A percentile compares a stretch with the other conserved stretches of the same genome.
phyloP scores from a whole-genome alignment of 2,329 filamentous ascomycete species.

The Pseudocercospora pini-densiflorae region DNA sequence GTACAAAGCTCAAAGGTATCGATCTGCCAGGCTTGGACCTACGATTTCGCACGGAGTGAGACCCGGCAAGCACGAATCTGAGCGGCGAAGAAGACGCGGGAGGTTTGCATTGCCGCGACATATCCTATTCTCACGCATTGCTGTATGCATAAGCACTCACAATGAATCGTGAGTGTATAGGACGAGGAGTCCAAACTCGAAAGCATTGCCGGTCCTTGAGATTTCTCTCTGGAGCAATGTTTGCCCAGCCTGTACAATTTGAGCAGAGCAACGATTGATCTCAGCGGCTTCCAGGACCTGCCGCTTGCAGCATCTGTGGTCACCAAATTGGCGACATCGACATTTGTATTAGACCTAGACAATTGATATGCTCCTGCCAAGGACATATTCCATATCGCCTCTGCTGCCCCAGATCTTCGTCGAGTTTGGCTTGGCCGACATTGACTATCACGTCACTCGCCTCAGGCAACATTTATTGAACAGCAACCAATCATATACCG shows the following conservation, averaged over 20 bases:
- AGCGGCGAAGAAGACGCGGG: not conserved
- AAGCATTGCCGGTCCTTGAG: not conserved
- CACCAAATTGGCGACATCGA: no score
- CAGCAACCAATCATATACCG: no score
- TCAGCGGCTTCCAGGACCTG: not conserved
- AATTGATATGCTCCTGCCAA: no score
- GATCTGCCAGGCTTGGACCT: constrained; percentile 28
- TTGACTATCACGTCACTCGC: no score
- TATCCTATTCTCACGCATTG: not conserved
- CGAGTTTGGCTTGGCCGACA: no score
- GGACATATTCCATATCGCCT: no score
- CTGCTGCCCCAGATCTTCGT: no score
- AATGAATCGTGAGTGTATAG: not conserved
- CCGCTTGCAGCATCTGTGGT: not conserved
- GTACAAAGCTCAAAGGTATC: constrained; percentile 26
- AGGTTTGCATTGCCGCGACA: not conserved
- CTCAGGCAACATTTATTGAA: no score
- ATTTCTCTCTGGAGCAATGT: not conserved
- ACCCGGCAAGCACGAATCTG: not conserved
- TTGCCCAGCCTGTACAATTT: not conserved
- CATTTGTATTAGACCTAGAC: no score
- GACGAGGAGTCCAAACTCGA: not conserved
- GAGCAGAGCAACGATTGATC: not conserved
- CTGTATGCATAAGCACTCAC: not conserved
- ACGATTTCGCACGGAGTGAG: constrained; percentile 25